Evolutionary conservation across 768 basidiomycete species (phyloP).

Genomic region (Boletus reticulatus): DNA sequence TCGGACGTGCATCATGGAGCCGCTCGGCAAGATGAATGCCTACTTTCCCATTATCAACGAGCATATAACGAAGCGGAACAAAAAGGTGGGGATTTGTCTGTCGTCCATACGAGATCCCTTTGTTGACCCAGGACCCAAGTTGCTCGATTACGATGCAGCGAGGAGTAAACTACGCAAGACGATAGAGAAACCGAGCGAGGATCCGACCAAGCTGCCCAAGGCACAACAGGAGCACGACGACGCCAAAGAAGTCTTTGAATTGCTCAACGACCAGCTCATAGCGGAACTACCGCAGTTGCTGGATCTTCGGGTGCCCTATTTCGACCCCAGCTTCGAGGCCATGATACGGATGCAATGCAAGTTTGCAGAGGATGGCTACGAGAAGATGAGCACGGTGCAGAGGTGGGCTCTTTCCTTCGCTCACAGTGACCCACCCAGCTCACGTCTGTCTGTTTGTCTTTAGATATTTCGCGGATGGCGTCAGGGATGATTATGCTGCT

Average conservation of each 20-base stretch:
- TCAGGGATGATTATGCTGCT: slow-evolving; percentile 95
- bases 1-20: slow-evolving; percentile 92
- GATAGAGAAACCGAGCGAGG: slow-evolving; percentile 90
- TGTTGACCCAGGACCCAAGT: slow-evolving; percentile 40
- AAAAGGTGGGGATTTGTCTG: slow-evolving; percentile 63
- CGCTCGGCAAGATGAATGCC: slow-evolving; percentile 93
- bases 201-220: slow-evolving; percentile 88
- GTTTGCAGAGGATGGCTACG: slow-evolving; percentile 97
- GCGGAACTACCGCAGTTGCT: slow-evolving; percentile 88
- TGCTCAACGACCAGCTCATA: slow-evolving; percentile 91
- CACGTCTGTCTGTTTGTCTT: not conserved
- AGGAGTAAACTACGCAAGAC: slow-evolving; percentile 87
- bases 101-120: not conserved
- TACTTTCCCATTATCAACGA: slow-evolving; percentile 95
- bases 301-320: slow-evolving; percentile 95
- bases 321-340: slow-evolving; percentile 97
- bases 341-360: slow-evolving; percentile 98
- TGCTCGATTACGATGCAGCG: slow-evolving; percentile 94
- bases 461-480: slow-evolving; percentile 86
- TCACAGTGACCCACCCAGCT: not conserved
- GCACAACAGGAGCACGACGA: slow-evolving; percentile 97
- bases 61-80: slow-evolving; percentile 90
- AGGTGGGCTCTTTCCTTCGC: slow-evolving; percentile 40
- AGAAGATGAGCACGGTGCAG: slow-evolving; percentile 94
- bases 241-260: slow-evolving; percentile 88